Percentiles rank a stretch among this genome's conserved stretches.
These are phyloP conservation scores for Oryza brachyantha DNA, from an alignment of 176 grass and related monocot genomes.

Conservation along the genomic window DNA sequence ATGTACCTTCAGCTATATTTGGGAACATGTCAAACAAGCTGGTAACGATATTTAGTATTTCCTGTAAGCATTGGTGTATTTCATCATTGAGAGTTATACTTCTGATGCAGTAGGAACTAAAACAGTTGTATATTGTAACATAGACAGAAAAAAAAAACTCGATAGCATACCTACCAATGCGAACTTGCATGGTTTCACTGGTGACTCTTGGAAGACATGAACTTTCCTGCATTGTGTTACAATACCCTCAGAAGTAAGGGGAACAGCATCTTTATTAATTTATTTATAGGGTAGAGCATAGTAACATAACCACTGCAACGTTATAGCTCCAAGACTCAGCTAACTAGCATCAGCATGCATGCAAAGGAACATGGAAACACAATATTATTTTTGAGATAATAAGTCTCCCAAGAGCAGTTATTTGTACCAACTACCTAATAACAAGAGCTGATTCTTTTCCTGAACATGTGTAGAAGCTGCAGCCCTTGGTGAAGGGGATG, in stretches of 20 bases:
- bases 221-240: conserved; percentile 47
- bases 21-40: conserved; percentile 61
- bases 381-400: background rate
- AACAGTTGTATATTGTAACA: conserved; percentile 7
- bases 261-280: background rate
- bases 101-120: conserved; percentile 16
- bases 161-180: conserved; percentile 48
- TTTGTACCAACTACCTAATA: conserved; percentile 57
- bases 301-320: background rate
- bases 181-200: conserved; percentile 58
- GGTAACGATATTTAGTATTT: conserved; percentile 50
- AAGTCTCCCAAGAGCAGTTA: background rate
- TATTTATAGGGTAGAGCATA: background rate
- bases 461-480: conserved; percentile 72
- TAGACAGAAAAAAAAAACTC: background rate
- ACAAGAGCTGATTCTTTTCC: conserved; percentile 37
- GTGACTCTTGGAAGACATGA: conserved; percentile 64
- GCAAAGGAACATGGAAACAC: background rate
- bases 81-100: conserved; percentile 27
- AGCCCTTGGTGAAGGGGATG: conserved; percentile 76
- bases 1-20: conserved; percentile 53
- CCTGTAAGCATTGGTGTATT: conserved; percentile 56
- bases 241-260: conserved; percentile 6
- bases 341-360: background rate
- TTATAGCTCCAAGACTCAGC: background rate